Base-by-base conservation (phyloP, 2,329 filamentous ascomycete species). In the Cordyceps javanica region DNA sequence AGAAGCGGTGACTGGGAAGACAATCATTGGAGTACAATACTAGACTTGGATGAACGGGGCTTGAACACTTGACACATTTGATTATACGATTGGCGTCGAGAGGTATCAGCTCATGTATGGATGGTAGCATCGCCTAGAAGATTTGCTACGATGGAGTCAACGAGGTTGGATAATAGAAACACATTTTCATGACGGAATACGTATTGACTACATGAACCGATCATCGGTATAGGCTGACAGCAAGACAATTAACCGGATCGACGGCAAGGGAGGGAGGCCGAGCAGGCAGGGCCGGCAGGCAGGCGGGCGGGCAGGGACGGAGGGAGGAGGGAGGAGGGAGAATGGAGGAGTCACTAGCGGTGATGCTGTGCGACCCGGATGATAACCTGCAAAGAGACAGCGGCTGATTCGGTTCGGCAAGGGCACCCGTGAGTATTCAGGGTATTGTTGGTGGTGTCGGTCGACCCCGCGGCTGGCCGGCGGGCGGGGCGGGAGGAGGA, bases 221-320 rank as follows among this genome's bases (percentile, higher is more conserved):
- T 30, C 11, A 41, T 30, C 21, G 48, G 36, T 11, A 21, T 4
- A 36, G 11, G 21, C 41, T n/a, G n/a, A 21, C 14, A 19, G n/a
- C 32, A 23, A 55, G 53, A 55, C 41, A 55, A 55, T 48, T 38
- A 55, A 14, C 53, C 42, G 53, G 53, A 55, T 55, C 53, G 53
- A 48, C 53, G 32, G 16, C 53, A 38, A n/a, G n/a, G n/a, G n/a
- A n/a, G n/a, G n/a, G n/a, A n/a, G n/a, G n/a, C n/a, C n/a, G n/a
- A n/a, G n/a, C n/a, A n/a, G n/a, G n/a, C n/a, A n/a, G n/a, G n/a
- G n/a, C n/a, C n/a, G n/a, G n/a, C n/a, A n/a, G n/a, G n/a, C n/a
- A n/a, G n/a, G n/a, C n/a, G n/a, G n/a, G n/a, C n/a, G n/a, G 28
- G 51, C 28, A 54, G 44, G 9, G n/a, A 23, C 16, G 19, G 6